These are phyloP conservation scores for Solanum phureja DNA, from an alignment of 257 asterid species.

Conservation along the genomic window DNA sequence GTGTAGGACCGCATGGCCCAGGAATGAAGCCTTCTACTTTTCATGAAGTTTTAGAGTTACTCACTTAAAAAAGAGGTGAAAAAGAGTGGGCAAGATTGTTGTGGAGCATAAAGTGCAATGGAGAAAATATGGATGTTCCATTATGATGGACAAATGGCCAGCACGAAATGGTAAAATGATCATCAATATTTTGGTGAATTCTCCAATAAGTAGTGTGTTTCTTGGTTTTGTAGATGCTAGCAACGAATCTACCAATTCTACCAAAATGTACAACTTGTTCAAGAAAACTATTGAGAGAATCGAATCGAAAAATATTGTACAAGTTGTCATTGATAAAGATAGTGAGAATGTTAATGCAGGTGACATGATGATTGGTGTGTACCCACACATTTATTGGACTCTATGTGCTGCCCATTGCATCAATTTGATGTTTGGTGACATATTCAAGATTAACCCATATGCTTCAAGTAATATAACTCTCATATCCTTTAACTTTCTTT, in stretches of 20 bases:
- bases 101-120: background rate
- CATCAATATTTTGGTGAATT: background rate
- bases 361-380: background rate
- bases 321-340: background rate
- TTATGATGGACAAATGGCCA: background rate
- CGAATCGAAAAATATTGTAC: background rate
- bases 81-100: background rate
- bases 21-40: background rate
- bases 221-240: background rate
- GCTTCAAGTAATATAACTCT: background rate
- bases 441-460: background rate
- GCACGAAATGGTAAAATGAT: background rate
- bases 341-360: background rate
- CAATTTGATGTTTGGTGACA: background rate
- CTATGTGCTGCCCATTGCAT: background rate
- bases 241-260: background rate
- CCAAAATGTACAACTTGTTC: background rate
- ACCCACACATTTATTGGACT: background rate
- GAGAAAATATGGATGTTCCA: background rate
- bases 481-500: background rate
- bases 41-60: background rate
- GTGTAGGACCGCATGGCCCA: background rate
- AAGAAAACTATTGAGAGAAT: background rate
- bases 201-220: background rate
- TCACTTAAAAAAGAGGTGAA: background rate